Base-by-base conservation (phyloP, 768 basidiomycete genomes). In the Phylloporus sp. region DNA sequence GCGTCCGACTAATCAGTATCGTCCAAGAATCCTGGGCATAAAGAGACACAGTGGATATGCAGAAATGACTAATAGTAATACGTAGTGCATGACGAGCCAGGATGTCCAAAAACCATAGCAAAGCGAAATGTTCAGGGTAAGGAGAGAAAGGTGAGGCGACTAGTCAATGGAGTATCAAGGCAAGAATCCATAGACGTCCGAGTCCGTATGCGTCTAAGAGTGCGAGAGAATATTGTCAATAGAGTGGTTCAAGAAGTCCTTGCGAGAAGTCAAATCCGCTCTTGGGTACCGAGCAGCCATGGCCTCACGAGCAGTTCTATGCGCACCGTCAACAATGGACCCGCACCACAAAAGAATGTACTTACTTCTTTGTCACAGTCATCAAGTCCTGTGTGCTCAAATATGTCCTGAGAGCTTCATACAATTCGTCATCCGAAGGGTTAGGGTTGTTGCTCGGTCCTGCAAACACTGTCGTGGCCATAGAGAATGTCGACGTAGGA, bases 351-450 rank as follows among this genome's bases (percentile, higher is more conserved):
- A 47, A 24, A 40, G 11, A 39, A 12, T 2, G 45, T 2, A 3
- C 81, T 61, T 57, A 84, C 79, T 81, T 83, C 73, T 84, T 84
- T 56, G 81, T 83, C 41, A 87, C 82, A n/a, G 75, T 76, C 85
- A 87, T 85, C 57, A 86, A 64, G 63, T 88, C 83, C 59, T 85
- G 82, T 22, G 80, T 79, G 46, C 82, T 79, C 50, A 88, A 60
- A 60, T 82, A 84, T 22, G 73, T 72, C 47, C 80, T 73, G 16
- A 86, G 67, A 16, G 80, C 76, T 15, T 65, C 74, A 56, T 83
- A 71, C 39, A 87, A 58, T 57, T 84, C 84, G 13, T 84, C 82
- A 58, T 87, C 81, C 0, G 69, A 74, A 12, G 85, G 84, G 41
- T 82, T 74, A 8, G 80, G 72, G 59, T 76, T 78, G 58, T 72